Base-by-base conservation (phyloP, 805 yeast genomes). In the Starmerella bombicola region DNA sequence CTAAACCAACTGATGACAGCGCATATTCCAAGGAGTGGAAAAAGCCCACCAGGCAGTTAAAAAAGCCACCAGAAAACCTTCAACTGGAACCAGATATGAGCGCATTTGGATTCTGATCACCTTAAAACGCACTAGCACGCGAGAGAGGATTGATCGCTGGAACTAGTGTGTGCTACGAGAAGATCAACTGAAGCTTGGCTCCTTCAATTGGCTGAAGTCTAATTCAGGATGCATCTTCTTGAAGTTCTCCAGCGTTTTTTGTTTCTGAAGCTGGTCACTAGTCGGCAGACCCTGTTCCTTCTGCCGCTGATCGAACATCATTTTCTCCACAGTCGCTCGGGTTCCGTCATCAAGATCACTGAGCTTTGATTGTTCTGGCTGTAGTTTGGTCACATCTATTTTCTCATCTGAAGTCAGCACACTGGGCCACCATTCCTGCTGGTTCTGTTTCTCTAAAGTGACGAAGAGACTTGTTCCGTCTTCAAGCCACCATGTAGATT, bases 41-140 rank as follows among this genome's bases (percentile, higher is more conserved):
- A n/a, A n/a, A n/a, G n/a, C n/a, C n/a, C n/a, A n/a, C n/a, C n/a
- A n/a, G n/a, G n/a, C n/a, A n/a, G n/a, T n/a, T n/a, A n/a, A 42
- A 55, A 19, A 56, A 59, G 15, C 75, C 79, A 1, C 77, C 78
- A 3, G 62, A 65, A n/a, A 57, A 66, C 3, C 71, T 69, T 26
- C 77, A 76, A 55, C 70, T 68, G 42, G 86, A 78, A 52, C 83
- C 86, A 0, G 85, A 80, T 53, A 77, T 80, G 85, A 74, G 79
- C 55, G 70, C 82, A 0, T 78, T 78, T 52, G 69, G 68, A 39
- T 78, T 78, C 54, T 73, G 69, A 9, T 45, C 51, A 24, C 13
- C 9, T 10, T 10, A 24, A 24, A 13, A 24, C n/a, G n/a, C n/a
- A n/a, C 13, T 10, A 9, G 28, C 28, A 24, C 13, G 13, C 28